Conservation (phyloP, 805 yeast genomes). For the Metschnikowia borealis region DNA sequence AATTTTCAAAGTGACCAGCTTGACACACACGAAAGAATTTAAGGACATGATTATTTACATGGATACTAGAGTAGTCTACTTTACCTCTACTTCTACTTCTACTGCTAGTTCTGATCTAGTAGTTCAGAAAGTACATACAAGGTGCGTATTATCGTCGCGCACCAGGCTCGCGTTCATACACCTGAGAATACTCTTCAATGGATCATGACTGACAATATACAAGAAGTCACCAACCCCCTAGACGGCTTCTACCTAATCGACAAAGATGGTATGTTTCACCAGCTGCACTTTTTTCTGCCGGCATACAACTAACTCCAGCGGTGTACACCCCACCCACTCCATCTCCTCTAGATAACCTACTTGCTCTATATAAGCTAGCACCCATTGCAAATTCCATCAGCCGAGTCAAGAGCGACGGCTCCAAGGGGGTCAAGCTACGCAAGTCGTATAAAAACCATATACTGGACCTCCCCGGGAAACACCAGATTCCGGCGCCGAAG, state of each 20-base stretch:
- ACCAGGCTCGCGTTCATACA: background rate
- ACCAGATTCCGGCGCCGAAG: slow-evolving; percentile 51
- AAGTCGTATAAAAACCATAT: slow-evolving; percentile 95
- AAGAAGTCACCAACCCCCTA: slow-evolving; percentile 9
- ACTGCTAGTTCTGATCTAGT: no score
- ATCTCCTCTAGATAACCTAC: slow-evolving; percentile 69
- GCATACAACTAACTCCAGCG: slow-evolving; percentile 19
- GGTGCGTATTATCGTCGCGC: background rate
- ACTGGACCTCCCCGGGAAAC: slow-evolving; percentile 78
- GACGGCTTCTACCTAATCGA: slow-evolving; percentile 21
- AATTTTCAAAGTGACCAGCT: no score
- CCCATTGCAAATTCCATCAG: slow-evolving; percentile 77
- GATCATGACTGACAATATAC: slow-evolving; percentile 6
- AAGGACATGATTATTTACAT: no score
- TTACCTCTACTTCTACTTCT: no score
- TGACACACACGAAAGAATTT: no score
- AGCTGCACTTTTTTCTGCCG: background rate
- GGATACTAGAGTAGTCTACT: no score
- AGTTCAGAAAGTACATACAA: no score
- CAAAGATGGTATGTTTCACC: slow-evolving; percentile 17
- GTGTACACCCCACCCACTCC: slow-evolving; percentile 49
- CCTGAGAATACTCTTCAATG: background rate
- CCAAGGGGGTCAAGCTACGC: slow-evolving; percentile 87
- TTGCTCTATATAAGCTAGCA: slow-evolving; percentile 63
- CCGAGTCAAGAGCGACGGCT: slow-evolving; percentile 79